phyloP scores from a whole-genome alignment of 352 stramenopile species.

The Pythium apleroticum region DNA sequence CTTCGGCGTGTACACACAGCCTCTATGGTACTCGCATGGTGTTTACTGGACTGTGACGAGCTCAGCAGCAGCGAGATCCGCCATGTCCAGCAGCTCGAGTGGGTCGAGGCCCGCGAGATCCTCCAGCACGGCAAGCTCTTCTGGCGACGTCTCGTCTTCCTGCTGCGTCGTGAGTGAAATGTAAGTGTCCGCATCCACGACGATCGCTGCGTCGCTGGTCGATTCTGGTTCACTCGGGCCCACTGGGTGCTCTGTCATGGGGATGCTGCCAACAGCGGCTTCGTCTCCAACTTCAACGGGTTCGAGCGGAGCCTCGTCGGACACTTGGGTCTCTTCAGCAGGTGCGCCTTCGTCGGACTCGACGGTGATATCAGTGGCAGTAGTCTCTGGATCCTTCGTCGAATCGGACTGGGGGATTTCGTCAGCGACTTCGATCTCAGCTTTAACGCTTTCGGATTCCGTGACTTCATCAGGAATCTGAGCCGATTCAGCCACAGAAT shows the following conservation, averaged over 20 bases:
- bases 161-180: not conserved
- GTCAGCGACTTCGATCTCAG: not conserved
- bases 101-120: slow-evolving; percentile 18
- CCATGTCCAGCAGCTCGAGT: slow-evolving; percentile 22
- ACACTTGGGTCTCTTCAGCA: not conserved
- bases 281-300: not conserved
- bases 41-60: slow-evolving; percentile 7
- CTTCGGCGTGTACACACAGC: not conserved
- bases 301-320: not conserved
- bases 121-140: slow-evolving; percentile 19
- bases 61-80: slow-evolving; percentile 23
- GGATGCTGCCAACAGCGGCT: not conserved
- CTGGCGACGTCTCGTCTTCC: not conserved
- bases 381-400: not conserved
- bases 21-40: not conserved
- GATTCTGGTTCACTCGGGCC: not conserved
- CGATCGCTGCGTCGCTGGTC: not conserved
- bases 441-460: not conserved
- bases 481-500: not conserved
- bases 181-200: not conserved
- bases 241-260: not conserved
- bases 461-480: not conserved
- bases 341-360: not conserved
- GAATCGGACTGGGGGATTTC: not conserved
- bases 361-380: not conserved